phyloP scores from a whole-genome alignment of 140 eudicot genomes.

The Ambrosia hybrid region DNA sequence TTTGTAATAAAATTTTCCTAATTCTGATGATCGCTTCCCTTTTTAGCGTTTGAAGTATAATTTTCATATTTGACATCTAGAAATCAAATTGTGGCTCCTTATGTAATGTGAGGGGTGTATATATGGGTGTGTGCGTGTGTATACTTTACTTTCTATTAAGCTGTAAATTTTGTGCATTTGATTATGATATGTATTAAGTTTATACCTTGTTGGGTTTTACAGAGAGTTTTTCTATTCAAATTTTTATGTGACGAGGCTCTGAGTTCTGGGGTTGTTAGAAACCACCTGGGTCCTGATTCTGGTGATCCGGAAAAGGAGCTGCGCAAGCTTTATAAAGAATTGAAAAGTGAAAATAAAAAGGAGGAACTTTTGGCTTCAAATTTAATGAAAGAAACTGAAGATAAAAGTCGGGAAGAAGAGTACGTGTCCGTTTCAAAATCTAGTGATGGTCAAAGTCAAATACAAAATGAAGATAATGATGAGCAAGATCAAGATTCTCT shows the following conservation, averaged over 20 bases:
- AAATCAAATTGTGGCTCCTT: too few species aligned
- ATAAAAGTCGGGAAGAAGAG: conserved; percentile 32
- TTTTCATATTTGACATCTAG: too few species aligned
- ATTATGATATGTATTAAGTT: conserved; percentile 14
- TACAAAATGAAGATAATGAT: conserved; percentile 28
- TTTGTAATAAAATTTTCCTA: too few species aligned
- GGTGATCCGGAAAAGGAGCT: conserved; percentile 39
- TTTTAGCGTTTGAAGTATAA: too few species aligned
- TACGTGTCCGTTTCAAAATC: conserved; percentile 30
- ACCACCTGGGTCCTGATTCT: conserved; percentile 51
- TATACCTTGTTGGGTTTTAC: conserved; percentile 34
- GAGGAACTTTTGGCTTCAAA: conserved; percentile 31
- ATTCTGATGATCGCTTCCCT: too few species aligned
- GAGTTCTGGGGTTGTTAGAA: conserved; percentile 58
- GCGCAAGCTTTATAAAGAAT: conserved; percentile 37
- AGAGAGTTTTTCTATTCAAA: conserved; percentile 78
- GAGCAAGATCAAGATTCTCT: conserved; percentile 29
- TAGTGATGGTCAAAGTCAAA: conserved; percentile 34
- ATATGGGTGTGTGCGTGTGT: too few species aligned
- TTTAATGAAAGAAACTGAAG: conserved; percentile 34
- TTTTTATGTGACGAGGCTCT: conserved; percentile 81
- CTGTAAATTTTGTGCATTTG: neutral
- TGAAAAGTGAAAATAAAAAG: conserved; percentile 34
- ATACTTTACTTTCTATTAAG: neutral
- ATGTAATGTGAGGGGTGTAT: too few species aligned